phyloP scores from a whole-genome alignment of 129 eudicot genomes.

The Kitagawia praeruptora region DNA sequence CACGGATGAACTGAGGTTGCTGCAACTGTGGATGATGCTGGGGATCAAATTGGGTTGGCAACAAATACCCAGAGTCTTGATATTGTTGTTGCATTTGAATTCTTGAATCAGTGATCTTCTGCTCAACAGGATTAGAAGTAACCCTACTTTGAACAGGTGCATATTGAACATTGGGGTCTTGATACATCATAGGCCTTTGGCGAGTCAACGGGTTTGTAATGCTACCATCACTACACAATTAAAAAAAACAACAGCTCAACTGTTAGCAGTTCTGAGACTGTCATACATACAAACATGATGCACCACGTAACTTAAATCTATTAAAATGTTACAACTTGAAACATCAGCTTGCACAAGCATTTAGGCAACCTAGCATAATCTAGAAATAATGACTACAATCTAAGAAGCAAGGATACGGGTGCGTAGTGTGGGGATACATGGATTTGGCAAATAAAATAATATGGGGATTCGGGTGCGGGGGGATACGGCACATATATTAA shows the following conservation, averaged over 20 bases:
- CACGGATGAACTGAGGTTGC: constrained; percentile 61
- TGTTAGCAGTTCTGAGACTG: constrained; percentile 10
- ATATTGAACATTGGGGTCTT: constrained; percentile 47
- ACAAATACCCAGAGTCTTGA: constrained; percentile 52
- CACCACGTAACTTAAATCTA: not conserved
- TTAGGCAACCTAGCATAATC: not conserved
- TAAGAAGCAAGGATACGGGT: too few relatives aligned
- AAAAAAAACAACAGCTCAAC: constrained; percentile 15
- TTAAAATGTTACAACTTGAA: not conserved
- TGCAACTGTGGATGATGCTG: constrained; percentile 40
- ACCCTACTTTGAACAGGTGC: constrained; percentile 33
- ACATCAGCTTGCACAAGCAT: not conserved
- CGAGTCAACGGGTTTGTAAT: constrained; percentile 43
- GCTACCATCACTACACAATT: constrained; percentile 65
- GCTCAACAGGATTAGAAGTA: constrained; percentile 25
- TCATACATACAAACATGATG: not conserved
- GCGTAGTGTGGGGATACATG: too few relatives aligned
- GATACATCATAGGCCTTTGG: constrained; percentile 47
- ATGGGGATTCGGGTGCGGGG: too few relatives aligned
- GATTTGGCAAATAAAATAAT: too few relatives aligned
- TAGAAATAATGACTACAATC: not conserved
- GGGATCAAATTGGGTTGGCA: constrained; percentile 46
- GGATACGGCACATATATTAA: too few relatives aligned
- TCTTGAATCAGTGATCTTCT: constrained; percentile 31
- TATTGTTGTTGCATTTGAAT: constrained; percentile 49